These are phyloP conservation scores for Tothia fuscella DNA, from an alignment of 2,329 filamentous ascomycete genomes.

Conservation along the genomic window DNA sequence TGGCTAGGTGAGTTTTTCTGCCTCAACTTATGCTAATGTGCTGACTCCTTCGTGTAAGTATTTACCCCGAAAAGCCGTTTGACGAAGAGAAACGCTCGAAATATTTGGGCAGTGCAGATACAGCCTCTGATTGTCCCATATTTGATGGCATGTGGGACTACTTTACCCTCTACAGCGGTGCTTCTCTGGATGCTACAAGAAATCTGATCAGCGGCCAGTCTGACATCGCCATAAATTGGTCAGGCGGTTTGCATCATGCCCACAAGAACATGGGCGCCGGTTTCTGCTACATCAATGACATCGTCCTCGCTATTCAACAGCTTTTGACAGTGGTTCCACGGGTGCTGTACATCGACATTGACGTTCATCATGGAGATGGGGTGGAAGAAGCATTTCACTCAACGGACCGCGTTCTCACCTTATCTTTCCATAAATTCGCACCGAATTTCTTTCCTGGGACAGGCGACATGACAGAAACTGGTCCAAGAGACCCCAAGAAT, in stretches of 20 bases:
- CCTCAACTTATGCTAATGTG: background rate
- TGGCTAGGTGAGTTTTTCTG: constrained; percentile 35
- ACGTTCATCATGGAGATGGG: constrained; percentile 83
- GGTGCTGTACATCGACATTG: constrained; percentile 89
- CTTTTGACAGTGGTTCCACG: constrained; percentile 70
- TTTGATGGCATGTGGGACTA: constrained; percentile 95
- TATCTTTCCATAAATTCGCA: constrained; percentile 95
- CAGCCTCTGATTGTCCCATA: constrained; percentile 78
- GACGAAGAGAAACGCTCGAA: constrained; percentile 3
- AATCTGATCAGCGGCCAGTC: constrained; percentile 79
- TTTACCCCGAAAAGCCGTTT: constrained; percentile 1
- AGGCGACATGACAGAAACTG: constrained; percentile 74
- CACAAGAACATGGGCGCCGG: constrained; percentile 89
- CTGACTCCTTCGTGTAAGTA: background rate
- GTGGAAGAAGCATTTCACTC: constrained; percentile 88
- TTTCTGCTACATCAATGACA: constrained; percentile 99
- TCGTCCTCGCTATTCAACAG: constrained; percentile 85
- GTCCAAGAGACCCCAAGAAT: constrained; percentile 70
- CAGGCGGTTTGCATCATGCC: constrained; percentile 88
- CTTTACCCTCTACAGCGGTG: constrained; percentile 84
- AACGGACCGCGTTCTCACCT: constrained; percentile 79
- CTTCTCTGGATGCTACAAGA: constrained; percentile 78
- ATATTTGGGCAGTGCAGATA: constrained; percentile 8
- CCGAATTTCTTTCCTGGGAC: constrained; percentile 85
- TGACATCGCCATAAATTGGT: constrained; percentile 97